phyloP scores from a whole-genome alignment of 2,329 filamentous ascomycete species.

The Fusarium sp. region DNA sequence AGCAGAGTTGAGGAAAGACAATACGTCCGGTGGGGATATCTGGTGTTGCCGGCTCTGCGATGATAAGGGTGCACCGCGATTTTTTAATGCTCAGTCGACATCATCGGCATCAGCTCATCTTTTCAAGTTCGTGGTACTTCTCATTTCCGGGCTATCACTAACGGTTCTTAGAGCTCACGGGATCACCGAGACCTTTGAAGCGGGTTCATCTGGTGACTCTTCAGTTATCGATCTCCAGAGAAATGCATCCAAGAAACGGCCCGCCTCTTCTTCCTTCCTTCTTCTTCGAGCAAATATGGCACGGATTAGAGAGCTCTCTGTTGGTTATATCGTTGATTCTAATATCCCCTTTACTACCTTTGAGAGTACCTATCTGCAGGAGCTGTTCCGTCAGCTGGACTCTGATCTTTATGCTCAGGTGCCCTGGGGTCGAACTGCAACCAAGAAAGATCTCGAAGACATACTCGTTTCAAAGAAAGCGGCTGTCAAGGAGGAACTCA shows the following conservation, averaged over 20 bases:
- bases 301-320: slow-evolving; percentile 16
- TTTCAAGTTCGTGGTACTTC: slow-evolving; percentile 4
- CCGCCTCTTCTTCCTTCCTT: slow-evolving; percentile 5
- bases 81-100: slow-evolving; percentile 17
- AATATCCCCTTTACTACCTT: slow-evolving; percentile 15
- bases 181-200: neutral
- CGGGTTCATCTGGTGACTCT: slow-evolving; percentile 8
- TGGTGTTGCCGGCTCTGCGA: slow-evolving; percentile 20
- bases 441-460: slow-evolving; percentile 11
- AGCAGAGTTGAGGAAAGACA: slow-evolving; percentile 23
- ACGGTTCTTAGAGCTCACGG: slow-evolving; percentile 14
- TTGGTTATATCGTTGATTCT: slow-evolving; percentile 18
- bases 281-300: slow-evolving; percentile 16
- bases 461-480: slow-evolving; percentile 12
- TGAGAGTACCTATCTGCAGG: slow-evolving; percentile 16
- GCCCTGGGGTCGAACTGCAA: slow-evolving; percentile 8
- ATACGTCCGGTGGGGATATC: slow-evolving; percentile 15
- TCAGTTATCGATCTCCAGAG: slow-evolving; percentile 13
- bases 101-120: slow-evolving; percentile 8
- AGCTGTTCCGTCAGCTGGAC: slow-evolving; percentile 13
- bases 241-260: slow-evolving; percentile 11
- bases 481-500: slow-evolving; percentile 1
- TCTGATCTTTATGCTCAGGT: slow-evolving; percentile 8
- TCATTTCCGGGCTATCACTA: slow-evolving; percentile 8
- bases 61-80: slow-evolving; percentile 8